These are phyloP conservation scores for Heliamphora pulchella DNA, from an alignment of 179 eudicot species.

Conservation along the genomic window DNA sequence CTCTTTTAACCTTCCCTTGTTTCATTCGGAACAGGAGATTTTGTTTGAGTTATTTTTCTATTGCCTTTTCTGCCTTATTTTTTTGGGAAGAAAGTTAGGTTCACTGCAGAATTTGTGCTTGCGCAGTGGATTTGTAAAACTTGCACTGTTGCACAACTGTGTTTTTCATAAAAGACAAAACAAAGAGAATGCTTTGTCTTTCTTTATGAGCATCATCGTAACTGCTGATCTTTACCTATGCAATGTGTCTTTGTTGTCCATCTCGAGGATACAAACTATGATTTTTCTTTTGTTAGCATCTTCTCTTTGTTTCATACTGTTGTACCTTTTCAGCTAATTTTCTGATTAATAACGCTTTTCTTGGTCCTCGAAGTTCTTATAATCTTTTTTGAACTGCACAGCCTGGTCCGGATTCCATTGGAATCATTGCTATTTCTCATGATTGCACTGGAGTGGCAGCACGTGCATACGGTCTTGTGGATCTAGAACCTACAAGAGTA, in stretches of 20 bases:
- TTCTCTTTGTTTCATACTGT: not conserved
- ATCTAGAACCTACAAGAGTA: slow-evolving; percentile 96
- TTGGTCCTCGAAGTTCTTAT: not conserved
- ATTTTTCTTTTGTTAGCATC: not conserved
- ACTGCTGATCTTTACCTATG: not conserved
- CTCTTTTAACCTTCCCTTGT: not conserved
- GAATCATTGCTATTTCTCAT: slow-evolving; percentile 99
- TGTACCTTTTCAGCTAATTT: not conserved
- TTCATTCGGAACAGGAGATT: no score
- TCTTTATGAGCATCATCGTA: not conserved
- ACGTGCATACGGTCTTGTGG: slow-evolving; percentile 93
- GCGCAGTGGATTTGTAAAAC: not conserved
- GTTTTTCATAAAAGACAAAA: not conserved
- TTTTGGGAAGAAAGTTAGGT: no score
- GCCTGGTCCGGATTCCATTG: slow-evolving; percentile 99
- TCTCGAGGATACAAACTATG: not conserved
- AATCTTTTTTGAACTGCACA: slow-evolving; percentile 22
- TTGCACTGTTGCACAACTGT: not conserved
- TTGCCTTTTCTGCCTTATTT: not conserved
- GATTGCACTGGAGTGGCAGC: slow-evolving; percentile 99
- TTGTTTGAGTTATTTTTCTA: no score
- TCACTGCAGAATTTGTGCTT: no score
- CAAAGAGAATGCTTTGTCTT: no score
- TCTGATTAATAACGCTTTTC: not conserved
- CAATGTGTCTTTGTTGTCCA: no score